Conservation (phyloP, 176 grass and related monocot species). For the Zizania latifolia region DNA sequence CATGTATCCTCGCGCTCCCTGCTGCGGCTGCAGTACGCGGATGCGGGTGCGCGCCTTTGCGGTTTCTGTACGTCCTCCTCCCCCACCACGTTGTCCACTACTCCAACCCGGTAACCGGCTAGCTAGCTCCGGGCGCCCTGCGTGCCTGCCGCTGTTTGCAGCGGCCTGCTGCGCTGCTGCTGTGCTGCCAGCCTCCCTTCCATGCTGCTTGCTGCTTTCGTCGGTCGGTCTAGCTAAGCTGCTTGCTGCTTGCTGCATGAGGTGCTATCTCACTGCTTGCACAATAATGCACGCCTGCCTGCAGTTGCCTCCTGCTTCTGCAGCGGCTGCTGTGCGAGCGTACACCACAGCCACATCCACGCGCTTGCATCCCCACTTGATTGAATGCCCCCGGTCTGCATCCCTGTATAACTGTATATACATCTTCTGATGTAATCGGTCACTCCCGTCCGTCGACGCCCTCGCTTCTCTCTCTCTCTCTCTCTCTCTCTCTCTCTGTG, state of each 20-base stretch:
- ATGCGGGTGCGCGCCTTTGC: background rate
- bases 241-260: background rate
- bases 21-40: background rate
- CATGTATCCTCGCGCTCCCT: constrained; percentile 20
- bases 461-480: background rate
- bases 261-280: constrained; percentile 24
- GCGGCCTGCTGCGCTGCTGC: background rate
- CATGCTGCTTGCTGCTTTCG: constrained; percentile 33
- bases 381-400: constrained; percentile 28
- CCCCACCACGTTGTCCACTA: background rate
- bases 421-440: constrained; percentile 27
- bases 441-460: constrained; percentile 6
- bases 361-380: constrained; percentile 32
- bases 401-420: background rate
- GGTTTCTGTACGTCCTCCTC: constrained; percentile 1
- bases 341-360: background rate
- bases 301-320: background rate
- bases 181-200: background rate
- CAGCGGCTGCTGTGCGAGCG: background rate
- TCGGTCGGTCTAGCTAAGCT: background rate
- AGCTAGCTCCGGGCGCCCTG: background rate
- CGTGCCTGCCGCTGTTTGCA: background rate
- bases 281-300: constrained; percentile 40
- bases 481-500: background rate
- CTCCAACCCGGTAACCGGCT: background rate